These are phyloP conservation scores for Apiotrichum sp. DNA, from an alignment of 1,284 basidiomycete species.

Conservation along the genomic window DNA sequence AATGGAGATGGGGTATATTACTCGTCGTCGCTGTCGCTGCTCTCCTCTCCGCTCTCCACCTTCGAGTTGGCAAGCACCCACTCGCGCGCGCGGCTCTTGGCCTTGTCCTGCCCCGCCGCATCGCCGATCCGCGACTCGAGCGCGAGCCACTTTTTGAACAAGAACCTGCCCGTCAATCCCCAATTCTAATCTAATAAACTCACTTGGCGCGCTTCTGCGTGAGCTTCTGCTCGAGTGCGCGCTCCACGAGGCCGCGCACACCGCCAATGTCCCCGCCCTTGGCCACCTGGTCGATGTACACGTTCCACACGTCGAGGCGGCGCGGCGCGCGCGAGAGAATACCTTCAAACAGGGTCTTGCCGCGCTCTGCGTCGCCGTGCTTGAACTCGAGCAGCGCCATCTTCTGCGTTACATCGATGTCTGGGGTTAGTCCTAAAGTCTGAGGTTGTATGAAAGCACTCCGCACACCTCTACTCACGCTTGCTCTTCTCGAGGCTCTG, in stretches of 20 bases:
- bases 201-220: conserved; percentile 92
- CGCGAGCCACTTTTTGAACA: conserved; percentile 97
- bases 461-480: conserved; percentile 55
- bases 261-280: conserved; percentile 68
- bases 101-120: conserved; percentile 68
- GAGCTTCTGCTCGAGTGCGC: conserved; percentile 75
- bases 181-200: conserved; percentile 26
- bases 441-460: neutral
- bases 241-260: conserved; percentile 73
- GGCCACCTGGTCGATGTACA: conserved; percentile 95
- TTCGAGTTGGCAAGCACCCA: conserved; percentile 54
- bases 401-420: conserved; percentile 87
- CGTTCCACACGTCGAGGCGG: conserved; percentile 89
- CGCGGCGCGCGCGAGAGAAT: conserved; percentile 91
- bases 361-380: conserved; percentile 86
- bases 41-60: conserved; percentile 50
- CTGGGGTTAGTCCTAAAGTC: conserved; percentile 48
- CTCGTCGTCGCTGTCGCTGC: conserved; percentile 21
- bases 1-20: conserved; percentile 26
- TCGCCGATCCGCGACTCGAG: conserved; percentile 83
- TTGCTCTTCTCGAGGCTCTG: conserved; percentile 92
- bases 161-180: conserved; percentile 52
- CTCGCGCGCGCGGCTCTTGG: conserved; percentile 81
- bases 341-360: conserved; percentile 93
- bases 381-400: conserved; percentile 96